Percentiles rank a stretch among this genome's conserved stretches.
Evolutionary conservation across 129 eudicot genomes (phyloP).

Genomic region (Flaveria brownii): DNA sequence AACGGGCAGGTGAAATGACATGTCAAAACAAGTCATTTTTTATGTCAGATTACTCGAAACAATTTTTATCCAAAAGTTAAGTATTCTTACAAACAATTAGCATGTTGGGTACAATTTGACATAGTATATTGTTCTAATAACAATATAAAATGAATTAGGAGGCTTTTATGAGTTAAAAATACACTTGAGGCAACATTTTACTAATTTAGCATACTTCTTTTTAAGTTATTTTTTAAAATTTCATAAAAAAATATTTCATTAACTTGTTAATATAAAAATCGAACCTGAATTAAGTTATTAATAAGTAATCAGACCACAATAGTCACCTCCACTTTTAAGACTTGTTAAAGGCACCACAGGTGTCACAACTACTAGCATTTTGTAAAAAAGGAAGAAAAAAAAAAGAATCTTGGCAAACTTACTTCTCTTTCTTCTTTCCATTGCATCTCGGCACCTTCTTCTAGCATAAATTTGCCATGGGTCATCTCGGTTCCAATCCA

Average conservation of each 20-base stretch:
- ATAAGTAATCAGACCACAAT: background rate
- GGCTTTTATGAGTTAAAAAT: too few species aligned
- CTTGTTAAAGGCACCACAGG: background rate
- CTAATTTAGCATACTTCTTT: background rate
- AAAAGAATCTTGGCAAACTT: conserved; percentile 16
- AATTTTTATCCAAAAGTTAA: background rate
- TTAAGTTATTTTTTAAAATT: background rate
- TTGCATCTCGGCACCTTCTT: conserved; percentile 95
- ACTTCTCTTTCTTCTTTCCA: conserved; percentile 99
- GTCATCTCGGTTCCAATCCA: conserved; percentile 93
- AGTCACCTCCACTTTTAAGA: background rate
- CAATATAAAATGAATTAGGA: too few species aligned
- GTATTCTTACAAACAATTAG: too few species aligned
- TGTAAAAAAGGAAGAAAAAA: background rate
- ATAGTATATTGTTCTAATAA: too few species aligned
- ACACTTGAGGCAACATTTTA: too few species aligned
- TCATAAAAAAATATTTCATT: background rate
- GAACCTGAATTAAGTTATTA: background rate
- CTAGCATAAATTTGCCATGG: conserved; percentile 73
- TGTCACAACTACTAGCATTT: conserved; percentile 2
- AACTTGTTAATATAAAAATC: background rate
- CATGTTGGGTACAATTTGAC: background rate
- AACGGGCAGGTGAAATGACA: background rate
- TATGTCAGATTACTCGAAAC: background rate
- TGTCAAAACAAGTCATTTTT: too few species aligned